A percentile compares a stretch with the other conserved stretches of the same genome.
Conservation (phyloP, 1,139 yeast genomes). For the Saccharomyces hybrid region DNA sequence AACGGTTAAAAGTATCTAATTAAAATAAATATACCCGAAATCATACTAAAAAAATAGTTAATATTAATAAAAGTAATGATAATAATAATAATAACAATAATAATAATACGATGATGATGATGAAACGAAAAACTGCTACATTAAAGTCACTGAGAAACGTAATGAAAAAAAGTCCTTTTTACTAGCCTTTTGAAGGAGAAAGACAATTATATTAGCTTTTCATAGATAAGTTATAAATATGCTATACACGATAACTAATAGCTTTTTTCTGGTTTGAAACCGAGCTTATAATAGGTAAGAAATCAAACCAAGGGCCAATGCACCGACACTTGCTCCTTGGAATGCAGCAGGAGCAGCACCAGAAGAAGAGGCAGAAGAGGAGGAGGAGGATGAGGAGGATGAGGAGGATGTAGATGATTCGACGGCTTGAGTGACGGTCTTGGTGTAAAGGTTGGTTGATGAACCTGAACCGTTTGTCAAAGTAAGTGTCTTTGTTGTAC, state of each 20-base stretch:
- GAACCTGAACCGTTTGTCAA: neutral
- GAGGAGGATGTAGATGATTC: conserved; percentile 21
- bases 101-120: too few relatives aligned
- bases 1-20: neutral
- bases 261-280: neutral
- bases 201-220: neutral
- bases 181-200: neutral
- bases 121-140: too few relatives aligned
- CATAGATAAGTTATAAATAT: neutral
- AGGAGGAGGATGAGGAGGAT: conserved; percentile 10
- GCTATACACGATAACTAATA: neutral
- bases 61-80: too few relatives aligned
- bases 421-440: neutral
- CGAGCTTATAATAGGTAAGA: neutral
- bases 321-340: neutral
- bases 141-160: too few relatives aligned
- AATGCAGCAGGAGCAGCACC: conserved; percentile 8
- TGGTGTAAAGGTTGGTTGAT: neutral
- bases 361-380: conserved; percentile 20
- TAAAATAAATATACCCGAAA: neutral
- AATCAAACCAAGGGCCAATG: conserved; percentile 7
- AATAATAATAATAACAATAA: too few relatives aligned
- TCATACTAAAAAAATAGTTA: neutral
- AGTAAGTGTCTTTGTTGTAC: conserved; percentile 1
- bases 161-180: neutral